Conservation (phyloP, 768 basidiomycete species). For the Coprinopsis strossmayeri region DNA sequence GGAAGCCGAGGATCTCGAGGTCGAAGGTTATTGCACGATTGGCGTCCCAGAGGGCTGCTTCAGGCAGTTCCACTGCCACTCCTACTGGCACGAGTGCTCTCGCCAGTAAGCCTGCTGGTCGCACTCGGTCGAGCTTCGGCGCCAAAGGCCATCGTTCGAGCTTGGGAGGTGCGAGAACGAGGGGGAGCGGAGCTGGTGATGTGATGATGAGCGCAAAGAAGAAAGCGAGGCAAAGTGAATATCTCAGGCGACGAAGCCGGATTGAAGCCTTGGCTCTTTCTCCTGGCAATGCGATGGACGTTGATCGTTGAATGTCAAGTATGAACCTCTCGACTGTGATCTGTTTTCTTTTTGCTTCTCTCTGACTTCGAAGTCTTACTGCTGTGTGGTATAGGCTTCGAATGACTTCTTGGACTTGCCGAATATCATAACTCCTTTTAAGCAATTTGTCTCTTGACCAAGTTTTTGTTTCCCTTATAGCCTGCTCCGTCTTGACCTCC, state of each 20-base stretch:
- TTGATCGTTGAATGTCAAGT: no score
- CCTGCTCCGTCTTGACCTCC: no score
- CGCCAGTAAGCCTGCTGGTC: conserved; percentile 46
- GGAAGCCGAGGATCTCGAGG: conserved; percentile 75
- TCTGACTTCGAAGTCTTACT: no score
- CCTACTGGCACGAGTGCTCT: conserved; percentile 19
- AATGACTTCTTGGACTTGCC: no score
- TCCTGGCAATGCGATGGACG: background rate
- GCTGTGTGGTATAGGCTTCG: no score
- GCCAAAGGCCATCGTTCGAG: conserved; percentile 15
- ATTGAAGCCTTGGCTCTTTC: background rate
- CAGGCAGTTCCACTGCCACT: conserved; percentile 10
- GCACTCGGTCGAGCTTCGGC: conserved; percentile 32
- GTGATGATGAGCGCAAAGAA: conserved; percentile 64
- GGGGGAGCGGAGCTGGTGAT: conserved; percentile 23
- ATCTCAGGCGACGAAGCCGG: conserved; percentile 46
- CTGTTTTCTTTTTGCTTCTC: no score
- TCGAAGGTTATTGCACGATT: conserved; percentile 74
- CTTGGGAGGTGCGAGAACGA: conserved; percentile 16
- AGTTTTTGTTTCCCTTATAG: no score
- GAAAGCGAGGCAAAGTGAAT: conserved; percentile 71
- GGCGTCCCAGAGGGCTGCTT: conserved; percentile 61
- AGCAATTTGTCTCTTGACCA: no score
- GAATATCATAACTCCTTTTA: no score
- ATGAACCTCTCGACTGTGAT: no score